These are phyloP conservation scores for Podila horticola DNA, from an alignment of 192 early-diverging fungal genomes.

Conservation along the genomic window DNA sequence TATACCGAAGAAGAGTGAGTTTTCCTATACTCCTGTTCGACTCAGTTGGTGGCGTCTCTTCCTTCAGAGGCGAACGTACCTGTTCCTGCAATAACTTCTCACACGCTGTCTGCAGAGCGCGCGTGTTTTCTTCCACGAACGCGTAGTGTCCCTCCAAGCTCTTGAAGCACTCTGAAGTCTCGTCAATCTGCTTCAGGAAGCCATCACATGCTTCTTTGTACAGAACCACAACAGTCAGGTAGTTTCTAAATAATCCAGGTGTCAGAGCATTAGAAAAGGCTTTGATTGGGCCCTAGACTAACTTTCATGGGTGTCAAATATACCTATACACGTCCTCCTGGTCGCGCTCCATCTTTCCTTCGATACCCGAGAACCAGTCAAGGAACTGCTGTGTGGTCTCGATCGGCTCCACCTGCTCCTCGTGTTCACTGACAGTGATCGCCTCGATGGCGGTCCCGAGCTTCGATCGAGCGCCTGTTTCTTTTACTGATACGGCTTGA, in stretches of 20 bases:
- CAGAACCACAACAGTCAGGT: conserved; percentile 65
- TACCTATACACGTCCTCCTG: conserved; percentile 88
- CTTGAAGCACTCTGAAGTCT: conserved; percentile 65
- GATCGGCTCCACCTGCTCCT: conserved; percentile 67
- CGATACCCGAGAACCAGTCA: conserved; percentile 89
- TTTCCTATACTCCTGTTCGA: not conserved
- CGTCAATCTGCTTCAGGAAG: conserved; percentile 70
- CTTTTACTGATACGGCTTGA: conserved; percentile 9
- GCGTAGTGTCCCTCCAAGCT: conserved; percentile 75
- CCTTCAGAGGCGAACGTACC: conserved; percentile 18
- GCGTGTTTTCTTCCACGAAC: conserved; percentile 84
- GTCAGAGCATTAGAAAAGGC: no score
- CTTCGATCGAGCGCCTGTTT: conserved; percentile 24
- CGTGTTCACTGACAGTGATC: conserved; percentile 24
- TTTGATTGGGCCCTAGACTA: no score
- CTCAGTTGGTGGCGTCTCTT: not conserved
- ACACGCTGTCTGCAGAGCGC: conserved; percentile 81
- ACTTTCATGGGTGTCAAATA: no score
- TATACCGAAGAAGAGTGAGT: not conserved
- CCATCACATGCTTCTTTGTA: conserved; percentile 74
- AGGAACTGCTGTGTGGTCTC: conserved; percentile 94
- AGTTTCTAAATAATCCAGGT: conserved; percentile 54
- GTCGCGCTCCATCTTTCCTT: conserved; percentile 86
- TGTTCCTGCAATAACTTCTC: conserved; percentile 80
- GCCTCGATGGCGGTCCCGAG: conserved; percentile 26